Evolutionary conservation across 257 asterid genomes (phyloP).

Genomic region (Eustoma russellianum): DNA sequence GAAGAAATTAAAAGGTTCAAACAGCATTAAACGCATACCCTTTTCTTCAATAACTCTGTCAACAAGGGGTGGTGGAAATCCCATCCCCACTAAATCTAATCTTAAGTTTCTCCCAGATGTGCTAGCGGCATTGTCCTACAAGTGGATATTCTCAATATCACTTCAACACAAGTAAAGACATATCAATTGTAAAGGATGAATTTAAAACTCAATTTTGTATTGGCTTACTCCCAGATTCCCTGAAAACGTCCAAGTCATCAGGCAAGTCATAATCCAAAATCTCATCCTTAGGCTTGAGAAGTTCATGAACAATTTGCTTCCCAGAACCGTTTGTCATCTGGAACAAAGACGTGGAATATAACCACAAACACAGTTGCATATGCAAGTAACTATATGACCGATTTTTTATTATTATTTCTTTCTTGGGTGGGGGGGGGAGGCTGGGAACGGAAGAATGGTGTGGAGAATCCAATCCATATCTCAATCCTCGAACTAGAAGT

Average conservation of each 20-base stretch:
- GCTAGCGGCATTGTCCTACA: slow-evolving; percentile 61
- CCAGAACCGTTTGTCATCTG: slow-evolving; percentile 38
- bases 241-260: slow-evolving; percentile 17
- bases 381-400: not conserved
- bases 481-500: too few species aligned
- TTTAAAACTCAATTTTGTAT: not conserved
- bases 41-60: slow-evolving; percentile 70
- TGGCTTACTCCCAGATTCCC: slow-evolving; percentile 31
- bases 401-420: not conserved
- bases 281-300: slow-evolving; percentile 49
- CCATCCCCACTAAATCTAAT: slow-evolving; percentile 78
- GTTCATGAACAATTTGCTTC: slow-evolving; percentile 21
- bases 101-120: slow-evolving; percentile 60
- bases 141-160: slow-evolving; percentile 6
- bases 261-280: slow-evolving; percentile 30
- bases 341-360: not conserved
- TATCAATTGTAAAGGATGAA: not conserved
- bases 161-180: not conserved
- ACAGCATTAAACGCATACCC: slow-evolving; percentile 22
- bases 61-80: slow-evolving; percentile 61
- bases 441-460: too few species aligned
- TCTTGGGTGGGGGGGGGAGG: too few species aligned
- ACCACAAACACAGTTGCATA: slow-evolving; percentile 12
- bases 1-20: too few species aligned
- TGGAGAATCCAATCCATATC: too few species aligned